Conservation (phyloP, 371 early-diverging fungal genomes). For the Mucor sp. region DNA sequence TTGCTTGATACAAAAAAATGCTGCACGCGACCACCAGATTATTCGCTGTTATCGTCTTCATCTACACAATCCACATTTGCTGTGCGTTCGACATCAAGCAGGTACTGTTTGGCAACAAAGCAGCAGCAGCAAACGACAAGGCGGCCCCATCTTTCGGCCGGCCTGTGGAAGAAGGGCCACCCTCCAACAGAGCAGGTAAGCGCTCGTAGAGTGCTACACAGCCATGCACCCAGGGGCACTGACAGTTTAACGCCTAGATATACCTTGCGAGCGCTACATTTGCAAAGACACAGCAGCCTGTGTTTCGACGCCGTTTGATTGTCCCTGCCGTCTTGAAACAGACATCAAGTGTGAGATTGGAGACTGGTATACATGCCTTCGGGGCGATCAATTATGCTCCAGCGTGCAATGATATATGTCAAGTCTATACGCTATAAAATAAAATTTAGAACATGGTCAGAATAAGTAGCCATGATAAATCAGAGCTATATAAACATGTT, state of each 20-base stretch:
- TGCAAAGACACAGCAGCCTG: slow-evolving; percentile 21
- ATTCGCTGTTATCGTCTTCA: background rate
- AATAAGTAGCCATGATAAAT: slow-evolving; percentile 1
- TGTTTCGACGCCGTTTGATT: slow-evolving; percentile 19
- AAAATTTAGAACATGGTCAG: background rate
- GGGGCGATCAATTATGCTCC: slow-evolving; percentile 19
- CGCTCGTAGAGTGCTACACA: too few relatives aligned
- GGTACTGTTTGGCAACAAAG: background rate
- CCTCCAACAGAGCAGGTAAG: background rate
- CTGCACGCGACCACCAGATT: background rate
- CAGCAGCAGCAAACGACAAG: background rate
- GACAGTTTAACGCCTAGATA: slow-evolving; percentile 11
- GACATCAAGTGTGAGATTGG: slow-evolving; percentile 22
- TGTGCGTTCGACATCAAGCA: background rate
- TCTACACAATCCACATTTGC: background rate
- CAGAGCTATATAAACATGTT: background rate
- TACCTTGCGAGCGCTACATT: slow-evolving; percentile 14
- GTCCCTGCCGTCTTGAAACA: slow-evolving; percentile 19
- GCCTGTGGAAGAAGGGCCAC: background rate
- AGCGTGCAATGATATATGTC: background rate
- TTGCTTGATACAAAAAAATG: slow-evolving; percentile 20
- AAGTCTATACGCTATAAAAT: background rate
- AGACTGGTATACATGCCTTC: slow-evolving; percentile 29
- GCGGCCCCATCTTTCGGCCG: background rate
- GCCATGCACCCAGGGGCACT: background rate